These are phyloP conservation scores for Caryopteris hybrid DNA, from an alignment of 305 asterid species.

Conservation along the genomic window DNA sequence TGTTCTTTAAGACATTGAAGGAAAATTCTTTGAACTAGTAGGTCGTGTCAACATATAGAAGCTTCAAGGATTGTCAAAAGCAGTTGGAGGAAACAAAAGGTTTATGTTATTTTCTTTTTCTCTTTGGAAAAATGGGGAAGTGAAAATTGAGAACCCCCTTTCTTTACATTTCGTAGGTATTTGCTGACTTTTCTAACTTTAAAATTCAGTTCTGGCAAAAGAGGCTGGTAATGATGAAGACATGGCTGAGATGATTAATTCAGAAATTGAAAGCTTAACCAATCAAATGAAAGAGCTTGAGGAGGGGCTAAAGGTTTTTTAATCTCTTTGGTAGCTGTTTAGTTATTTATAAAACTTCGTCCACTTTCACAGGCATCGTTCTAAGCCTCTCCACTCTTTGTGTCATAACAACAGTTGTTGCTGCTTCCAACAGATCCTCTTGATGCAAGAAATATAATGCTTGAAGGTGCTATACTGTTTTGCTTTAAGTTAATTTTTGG, in stretches of 20 bases:
- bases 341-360: neutral
- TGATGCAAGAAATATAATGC: constrained; percentile 91
- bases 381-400: constrained; percentile 17
- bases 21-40: constrained; percentile 32
- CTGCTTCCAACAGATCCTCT: constrained; percentile 92
- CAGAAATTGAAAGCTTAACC: constrained; percentile 65
- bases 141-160: neutral
- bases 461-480: constrained; percentile 59
- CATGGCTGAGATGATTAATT: constrained; percentile 88
- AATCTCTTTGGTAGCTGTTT: constrained; percentile 11
- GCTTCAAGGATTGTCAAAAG: constrained; percentile 74
- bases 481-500: neutral
- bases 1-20: constrained; percentile 11
- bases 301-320: constrained; percentile 66
- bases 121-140: constrained; percentile 8
- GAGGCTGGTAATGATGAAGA: constrained; percentile 77
- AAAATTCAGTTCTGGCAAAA: constrained; percentile 61
- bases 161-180: neutral
- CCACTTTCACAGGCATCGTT: constrained; percentile 5
- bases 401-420: constrained; percentile 45
- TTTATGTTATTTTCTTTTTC: constrained; percentile 22
- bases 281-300: constrained; percentile 60
- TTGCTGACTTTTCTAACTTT: constrained; percentile 6
- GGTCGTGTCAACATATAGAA: constrained; percentile 73
- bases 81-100: constrained; percentile 92